Percentiles rank a stretch among this genome's conserved stretches.
Evolutionary conservation across 352 stramenopile genomes (phyloP).

Genomic region (Phytopythium oedochilum): DNA sequence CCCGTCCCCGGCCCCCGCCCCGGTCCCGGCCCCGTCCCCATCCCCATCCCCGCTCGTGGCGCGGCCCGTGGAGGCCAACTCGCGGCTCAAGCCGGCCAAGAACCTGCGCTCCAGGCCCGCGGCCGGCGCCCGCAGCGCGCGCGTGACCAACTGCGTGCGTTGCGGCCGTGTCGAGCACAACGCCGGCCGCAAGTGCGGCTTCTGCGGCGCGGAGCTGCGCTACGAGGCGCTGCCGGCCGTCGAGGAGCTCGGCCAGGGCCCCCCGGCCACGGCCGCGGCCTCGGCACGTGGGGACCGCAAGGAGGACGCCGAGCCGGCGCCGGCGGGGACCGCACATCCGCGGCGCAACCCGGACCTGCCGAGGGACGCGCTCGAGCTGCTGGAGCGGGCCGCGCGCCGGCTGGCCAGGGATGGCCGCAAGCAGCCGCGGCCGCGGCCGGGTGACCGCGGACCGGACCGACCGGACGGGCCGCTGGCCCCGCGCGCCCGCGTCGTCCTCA

Average conservation of each 20-base stretch:
- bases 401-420: slow-evolving; percentile 20
- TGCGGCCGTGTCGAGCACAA: slow-evolving; percentile 71
- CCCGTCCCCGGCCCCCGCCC: slow-evolving; percentile 4
- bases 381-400: slow-evolving; percentile 39
- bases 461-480: background rate
- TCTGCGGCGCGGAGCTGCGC: slow-evolving; percentile 49
- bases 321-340: slow-evolving; percentile 14
- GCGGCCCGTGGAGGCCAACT: slow-evolving; percentile 31
- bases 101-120: slow-evolving; percentile 11
- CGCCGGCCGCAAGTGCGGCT: slow-evolving; percentile 38
- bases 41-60: slow-evolving; percentile 24
- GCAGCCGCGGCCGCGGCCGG: background rate
- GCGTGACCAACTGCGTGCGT: slow-evolving; percentile 65
- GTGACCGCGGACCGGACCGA: too few relatives aligned
- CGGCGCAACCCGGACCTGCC: slow-evolving; percentile 47
- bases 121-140: slow-evolving; percentile 32
- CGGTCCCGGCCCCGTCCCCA: slow-evolving; percentile 2
- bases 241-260: too few relatives aligned
- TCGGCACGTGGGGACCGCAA: too few relatives aligned
- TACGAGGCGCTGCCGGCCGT: slow-evolving; percentile 45
- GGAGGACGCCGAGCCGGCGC: too few relatives aligned
- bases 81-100: slow-evolving; percentile 37
- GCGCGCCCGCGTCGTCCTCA: background rate
- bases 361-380: slow-evolving; percentile 47
- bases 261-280: too few relatives aligned